These are phyloP conservation scores for Dovyalis caffra DNA, from an alignment of 345 rosid species.

Conservation along the genomic window DNA sequence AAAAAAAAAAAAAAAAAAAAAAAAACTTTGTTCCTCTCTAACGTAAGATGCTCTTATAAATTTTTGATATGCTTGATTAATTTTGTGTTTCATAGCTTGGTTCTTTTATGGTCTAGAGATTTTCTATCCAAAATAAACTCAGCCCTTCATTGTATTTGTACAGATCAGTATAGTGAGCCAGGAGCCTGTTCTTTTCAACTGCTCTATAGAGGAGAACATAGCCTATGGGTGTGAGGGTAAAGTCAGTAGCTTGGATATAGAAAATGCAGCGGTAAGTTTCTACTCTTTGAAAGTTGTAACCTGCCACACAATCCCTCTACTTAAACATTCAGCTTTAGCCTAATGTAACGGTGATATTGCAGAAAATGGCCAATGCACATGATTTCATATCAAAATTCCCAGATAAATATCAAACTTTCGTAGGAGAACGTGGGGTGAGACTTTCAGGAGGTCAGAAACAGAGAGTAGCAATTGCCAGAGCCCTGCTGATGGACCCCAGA, in stretches of 20 bases:
- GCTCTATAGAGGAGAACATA: slow-evolving; percentile 54
- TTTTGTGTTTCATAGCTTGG: neutral
- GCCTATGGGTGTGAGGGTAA: slow-evolving; percentile 72
- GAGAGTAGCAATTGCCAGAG: slow-evolving; percentile 88
- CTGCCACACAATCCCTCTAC: neutral
- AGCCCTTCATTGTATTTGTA: neutral
- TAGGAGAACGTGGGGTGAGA: slow-evolving; percentile 90
- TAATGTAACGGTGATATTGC: slow-evolving; percentile 14
- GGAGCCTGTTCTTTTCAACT: slow-evolving; percentile 82
- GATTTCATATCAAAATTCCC: slow-evolving; percentile 79
- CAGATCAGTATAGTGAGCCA: slow-evolving; percentile 93
- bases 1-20: neutral
- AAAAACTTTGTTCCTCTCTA: neutral
- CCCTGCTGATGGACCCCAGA: slow-evolving; percentile 82
- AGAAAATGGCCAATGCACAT: slow-evolving; percentile 98
- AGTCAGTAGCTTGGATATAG: slow-evolving; percentile 49
- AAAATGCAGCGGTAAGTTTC: slow-evolving; percentile 68
- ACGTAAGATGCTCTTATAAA: neutral
- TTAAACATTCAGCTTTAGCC: neutral
- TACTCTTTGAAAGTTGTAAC: too few relatives aligned
- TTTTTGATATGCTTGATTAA: neutral
- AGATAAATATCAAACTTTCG: slow-evolving; percentile 70
- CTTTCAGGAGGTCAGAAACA: slow-evolving; percentile 97
- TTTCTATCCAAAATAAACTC: neutral
- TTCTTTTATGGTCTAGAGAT: neutral